These are phyloP conservation scores for Coniferiporia weirii DNA, from an alignment of 1,284 basidiomycete species.

Conservation along the genomic window DNA sequence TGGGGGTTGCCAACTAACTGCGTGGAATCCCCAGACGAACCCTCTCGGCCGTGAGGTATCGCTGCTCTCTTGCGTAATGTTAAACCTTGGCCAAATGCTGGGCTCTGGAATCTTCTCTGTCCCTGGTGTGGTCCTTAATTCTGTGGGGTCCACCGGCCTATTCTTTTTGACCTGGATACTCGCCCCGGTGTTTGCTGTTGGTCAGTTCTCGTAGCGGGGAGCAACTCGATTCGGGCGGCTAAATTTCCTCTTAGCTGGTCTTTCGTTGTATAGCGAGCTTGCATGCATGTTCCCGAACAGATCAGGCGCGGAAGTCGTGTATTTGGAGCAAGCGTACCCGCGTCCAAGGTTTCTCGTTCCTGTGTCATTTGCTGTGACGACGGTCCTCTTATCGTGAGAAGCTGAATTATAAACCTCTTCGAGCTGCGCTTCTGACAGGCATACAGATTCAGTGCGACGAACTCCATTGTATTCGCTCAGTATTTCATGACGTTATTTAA, in stretches of 20 bases:
- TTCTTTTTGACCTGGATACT: conserved; percentile 40
- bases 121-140: conserved; percentile 36
- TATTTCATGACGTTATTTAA: conserved; percentile 25
- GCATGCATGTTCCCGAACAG: conserved; percentile 37
- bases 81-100: conserved; percentile 35
- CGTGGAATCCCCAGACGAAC: conserved; percentile 25
- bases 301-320: conserved; percentile 44
- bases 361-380: conserved; percentile 37
- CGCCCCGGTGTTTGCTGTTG: conserved; percentile 33
- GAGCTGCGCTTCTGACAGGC: background rate
- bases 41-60: conserved; percentile 40
- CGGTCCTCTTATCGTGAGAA: conserved; percentile 35
- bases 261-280: conserved; percentile 26
- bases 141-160: conserved; percentile 38
- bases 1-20: background rate
- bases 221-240: background rate
- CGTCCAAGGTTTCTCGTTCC: conserved; percentile 31
- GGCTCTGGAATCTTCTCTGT: conserved; percentile 40
- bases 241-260: conserved; percentile 20
- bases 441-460: conserved; percentile 24
- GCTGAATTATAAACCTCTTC: background rate
- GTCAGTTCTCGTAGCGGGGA: conserved; percentile 22
- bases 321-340: conserved; percentile 43
- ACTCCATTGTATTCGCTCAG: conserved; percentile 27
- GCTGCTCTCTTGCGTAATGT: conserved; percentile 34